These are phyloP conservation scores for Colletotrichum costaricense DNA, from an alignment of 2,329 filamentous ascomycete species.

Conservation along the genomic window DNA sequence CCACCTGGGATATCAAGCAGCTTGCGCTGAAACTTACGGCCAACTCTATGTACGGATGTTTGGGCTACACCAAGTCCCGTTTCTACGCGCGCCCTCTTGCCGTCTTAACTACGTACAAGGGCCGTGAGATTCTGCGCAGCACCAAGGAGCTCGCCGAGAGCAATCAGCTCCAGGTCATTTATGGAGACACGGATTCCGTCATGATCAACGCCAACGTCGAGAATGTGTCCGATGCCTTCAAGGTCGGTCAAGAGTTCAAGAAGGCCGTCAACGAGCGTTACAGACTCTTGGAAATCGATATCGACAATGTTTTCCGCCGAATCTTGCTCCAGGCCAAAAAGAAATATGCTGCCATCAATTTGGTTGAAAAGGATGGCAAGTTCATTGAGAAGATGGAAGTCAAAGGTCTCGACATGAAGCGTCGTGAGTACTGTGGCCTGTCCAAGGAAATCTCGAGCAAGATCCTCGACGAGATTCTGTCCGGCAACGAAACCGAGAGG, in stretches of 20 bases:
- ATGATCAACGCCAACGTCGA: conserved; percentile 99
- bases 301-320: conserved; percentile 95
- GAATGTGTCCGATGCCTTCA: conserved; percentile 89
- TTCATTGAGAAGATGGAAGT: conserved; percentile 96
- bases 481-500: conserved; percentile 89
- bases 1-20: conserved; percentile 98
- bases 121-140: conserved; percentile 94
- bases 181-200: conserved; percentile 98
- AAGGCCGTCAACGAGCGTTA: conserved; percentile 94
- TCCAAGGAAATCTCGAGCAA: conserved; percentile 95
- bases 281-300: conserved; percentile 93
- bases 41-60: conserved; percentile 99
- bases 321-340: conserved; percentile 97
- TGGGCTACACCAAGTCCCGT: conserved; percentile 95
- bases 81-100: conserved; percentile 97
- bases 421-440: conserved; percentile 94
- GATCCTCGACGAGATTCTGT: conserved; percentile 93
- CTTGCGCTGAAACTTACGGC: conserved; percentile 96
- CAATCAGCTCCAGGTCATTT: conserved; percentile 93
- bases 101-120: conserved; percentile 96
- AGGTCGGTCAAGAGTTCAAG: conserved; percentile 95
- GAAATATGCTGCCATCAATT: conserved; percentile 97
- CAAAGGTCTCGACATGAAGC: conserved; percentile 97
- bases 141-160: conserved; percentile 96
- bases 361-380: conserved; percentile 89